A percentile compares a stretch with the other conserved stretches of the same genome.
Conservation (phyloP, 805 yeast genomes). For the Danielia reshetovae region DNA sequence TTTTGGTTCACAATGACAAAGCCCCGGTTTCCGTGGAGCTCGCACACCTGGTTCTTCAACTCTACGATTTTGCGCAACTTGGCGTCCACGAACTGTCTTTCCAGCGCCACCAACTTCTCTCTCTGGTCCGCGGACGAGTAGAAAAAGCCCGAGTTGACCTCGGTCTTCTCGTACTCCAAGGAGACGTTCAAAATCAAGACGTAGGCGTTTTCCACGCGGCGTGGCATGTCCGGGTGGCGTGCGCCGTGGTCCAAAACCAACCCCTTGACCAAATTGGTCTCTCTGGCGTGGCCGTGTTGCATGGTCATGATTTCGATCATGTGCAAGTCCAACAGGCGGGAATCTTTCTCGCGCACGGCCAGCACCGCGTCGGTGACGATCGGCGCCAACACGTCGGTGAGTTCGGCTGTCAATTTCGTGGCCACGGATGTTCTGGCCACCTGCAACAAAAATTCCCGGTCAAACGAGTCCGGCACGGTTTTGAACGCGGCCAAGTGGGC, state of each 20-base stretch:
- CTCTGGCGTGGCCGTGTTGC: slow-evolving; percentile 87
- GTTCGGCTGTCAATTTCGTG: slow-evolving; percentile 77
- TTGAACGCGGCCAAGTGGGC: slow-evolving; percentile 67
- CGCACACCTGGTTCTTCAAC: slow-evolving; percentile 89
- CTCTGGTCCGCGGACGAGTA: slow-evolving; percentile 95
- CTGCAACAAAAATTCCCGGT: slow-evolving; percentile 84
- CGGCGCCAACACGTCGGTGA: slow-evolving; percentile 81
- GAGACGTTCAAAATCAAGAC: slow-evolving; percentile 89
- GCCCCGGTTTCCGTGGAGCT: slow-evolving; percentile 62
- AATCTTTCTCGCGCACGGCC: slow-evolving; percentile 54
- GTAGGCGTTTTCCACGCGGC: slow-evolving; percentile 73
- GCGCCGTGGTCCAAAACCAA: slow-evolving; percentile 97
- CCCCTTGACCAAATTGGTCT: slow-evolving; percentile 80
- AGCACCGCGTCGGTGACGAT: slow-evolving; percentile 96
- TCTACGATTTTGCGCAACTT: slow-evolving; percentile 88
- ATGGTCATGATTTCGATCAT: slow-evolving; percentile 98
- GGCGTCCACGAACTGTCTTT: slow-evolving; percentile 91
- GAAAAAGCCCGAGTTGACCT: slow-evolving; percentile 93
- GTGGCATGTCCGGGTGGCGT: slow-evolving; percentile 99
- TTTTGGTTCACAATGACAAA: slow-evolving; percentile 96
- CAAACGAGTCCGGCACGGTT: slow-evolving; percentile 47
- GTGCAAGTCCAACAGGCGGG: slow-evolving; percentile 70
- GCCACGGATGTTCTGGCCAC: slow-evolving; percentile 87
- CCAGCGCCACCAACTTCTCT: slow-evolving; percentile 88
- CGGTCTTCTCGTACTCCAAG: slow-evolving; percentile 95